These are phyloP conservation scores for Penicillium lividum DNA, from an alignment of 495 filamentous ascomycete genomes.

Conservation along the genomic window DNA sequence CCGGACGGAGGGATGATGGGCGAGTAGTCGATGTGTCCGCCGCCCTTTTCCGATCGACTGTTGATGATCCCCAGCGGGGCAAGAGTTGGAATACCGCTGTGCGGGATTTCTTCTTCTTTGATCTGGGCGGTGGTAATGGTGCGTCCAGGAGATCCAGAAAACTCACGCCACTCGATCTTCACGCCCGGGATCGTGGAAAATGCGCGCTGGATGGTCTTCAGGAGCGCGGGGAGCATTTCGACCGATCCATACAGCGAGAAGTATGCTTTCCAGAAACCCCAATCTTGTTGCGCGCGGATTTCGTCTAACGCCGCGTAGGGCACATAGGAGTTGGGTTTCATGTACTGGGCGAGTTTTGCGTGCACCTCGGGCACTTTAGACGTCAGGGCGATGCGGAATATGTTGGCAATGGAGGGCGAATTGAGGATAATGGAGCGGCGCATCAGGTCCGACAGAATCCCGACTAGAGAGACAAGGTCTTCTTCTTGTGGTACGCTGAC, in stretches of 20 bases:
- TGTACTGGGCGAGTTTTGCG: neutral
- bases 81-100: slow-evolving; percentile 15
- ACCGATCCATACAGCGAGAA: neutral
- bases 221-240: neutral
- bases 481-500: neutral
- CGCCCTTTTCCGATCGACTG: neutral
- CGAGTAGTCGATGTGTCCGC: too few relatives aligned
- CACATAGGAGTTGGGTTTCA: neutral
- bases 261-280: neutral
- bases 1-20: too few relatives aligned
- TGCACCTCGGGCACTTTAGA: neutral
- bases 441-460: neutral
- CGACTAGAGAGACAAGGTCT: neutral
- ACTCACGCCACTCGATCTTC: neutral
- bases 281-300: neutral
- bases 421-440: slow-evolving; percentile 1
- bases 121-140: neutral
- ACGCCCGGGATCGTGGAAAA: neutral
- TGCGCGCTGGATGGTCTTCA: neutral
- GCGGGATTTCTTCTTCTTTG: slow-evolving; percentile 17
- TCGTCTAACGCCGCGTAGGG: neutral
- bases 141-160: neutral
- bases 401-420: neutral
- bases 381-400: neutral
- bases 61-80: slow-evolving; percentile 5